phyloP scores from a whole-genome alignment of 139 green algal species.

The Volvox africanus region DNA sequence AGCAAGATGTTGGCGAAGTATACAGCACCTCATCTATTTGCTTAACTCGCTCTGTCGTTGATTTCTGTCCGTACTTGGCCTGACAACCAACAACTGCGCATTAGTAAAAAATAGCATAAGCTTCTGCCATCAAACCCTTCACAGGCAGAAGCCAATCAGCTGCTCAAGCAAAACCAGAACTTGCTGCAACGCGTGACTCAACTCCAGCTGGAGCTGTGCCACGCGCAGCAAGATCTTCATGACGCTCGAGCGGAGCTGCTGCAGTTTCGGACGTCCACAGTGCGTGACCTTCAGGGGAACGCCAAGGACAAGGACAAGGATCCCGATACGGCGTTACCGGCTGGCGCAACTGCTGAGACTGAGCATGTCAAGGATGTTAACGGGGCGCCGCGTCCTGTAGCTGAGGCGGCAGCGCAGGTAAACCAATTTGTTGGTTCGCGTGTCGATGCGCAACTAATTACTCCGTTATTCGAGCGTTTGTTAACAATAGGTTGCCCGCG shows the following conservation, averaged over 20 bases:
- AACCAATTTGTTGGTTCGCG: neutral
- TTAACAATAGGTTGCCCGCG: too few relatives aligned
- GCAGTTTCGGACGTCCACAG: neutral
- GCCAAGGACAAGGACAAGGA: neutral
- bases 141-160: neutral
- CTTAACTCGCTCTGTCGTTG: too few relatives aligned
- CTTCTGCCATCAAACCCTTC: too few relatives aligned
- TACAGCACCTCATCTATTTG: too few relatives aligned
- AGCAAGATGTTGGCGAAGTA: too few relatives aligned
- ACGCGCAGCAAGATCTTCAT: slow-evolving; percentile 17
- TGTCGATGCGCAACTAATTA: too few relatives aligned
- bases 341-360: neutral
- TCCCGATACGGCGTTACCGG: too few relatives aligned
- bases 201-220: slow-evolving; percentile 2
- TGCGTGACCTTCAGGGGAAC: neutral
- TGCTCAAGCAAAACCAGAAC: neutral
- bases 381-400: neutral
- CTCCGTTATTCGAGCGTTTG: too few relatives aligned
- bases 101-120: too few relatives aligned
- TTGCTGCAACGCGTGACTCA: slow-evolving; percentile 9
- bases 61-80: too few relatives aligned
- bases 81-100: too few relatives aligned
- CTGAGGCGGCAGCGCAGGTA: neutral
- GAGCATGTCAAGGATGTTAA: neutral
- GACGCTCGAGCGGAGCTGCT: neutral